Base-by-base conservation (phyloP, 331 rosid species). In the Arachis monticola region DNA sequence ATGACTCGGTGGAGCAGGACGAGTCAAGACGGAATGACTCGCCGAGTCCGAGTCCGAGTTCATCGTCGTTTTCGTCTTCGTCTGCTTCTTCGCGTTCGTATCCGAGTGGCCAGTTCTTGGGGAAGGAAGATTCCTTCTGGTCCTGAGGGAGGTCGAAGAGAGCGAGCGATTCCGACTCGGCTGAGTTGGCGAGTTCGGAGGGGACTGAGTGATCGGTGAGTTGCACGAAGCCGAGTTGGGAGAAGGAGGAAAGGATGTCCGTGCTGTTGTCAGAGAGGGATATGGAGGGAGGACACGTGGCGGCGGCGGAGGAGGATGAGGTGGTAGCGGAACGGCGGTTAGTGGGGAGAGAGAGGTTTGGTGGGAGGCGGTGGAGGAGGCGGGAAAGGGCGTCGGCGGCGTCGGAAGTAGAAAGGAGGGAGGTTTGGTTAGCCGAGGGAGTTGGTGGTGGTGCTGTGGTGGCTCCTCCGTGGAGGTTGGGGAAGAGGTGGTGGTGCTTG, bases 361-460 rank as follows among this genome's bases (percentile, higher is more conserved):
- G 98, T 0, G 97, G 97, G 40, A 93, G 86, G 65, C 93, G 96
- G 83, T 86, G 84, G 83, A 91, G 87, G 77, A 91, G 88, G 9
- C 61, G 80, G 12, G 97, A 91, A 75, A 93, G 88, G 31, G 93
- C 79, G 45, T 91, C 96, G 67, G 91, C 97, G 52, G 83, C 77
- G 52, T 74, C 80, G 40, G 91, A 63, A 10, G 87, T 73, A 51
- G 90, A 52, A 8, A 82, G 27, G 67, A 74, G 85, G 59, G 69
- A 74, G 78, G 32, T 74, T 7, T 84, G 60, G 67, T 84, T 80
- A 0, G 87, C 17, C 0, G 93, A 85, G 0, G 97, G 98, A 0
- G 98, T 93, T 9, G 98, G 97, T 22, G 98, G 97, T 0, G 97
- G 97, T 5, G 98, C 96, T 46, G 97, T 84, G 75, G 97, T 88